phyloP scores from a whole-genome alignment of 176 grass and related monocot genomes.

The Aegilops tauschii region DNA sequence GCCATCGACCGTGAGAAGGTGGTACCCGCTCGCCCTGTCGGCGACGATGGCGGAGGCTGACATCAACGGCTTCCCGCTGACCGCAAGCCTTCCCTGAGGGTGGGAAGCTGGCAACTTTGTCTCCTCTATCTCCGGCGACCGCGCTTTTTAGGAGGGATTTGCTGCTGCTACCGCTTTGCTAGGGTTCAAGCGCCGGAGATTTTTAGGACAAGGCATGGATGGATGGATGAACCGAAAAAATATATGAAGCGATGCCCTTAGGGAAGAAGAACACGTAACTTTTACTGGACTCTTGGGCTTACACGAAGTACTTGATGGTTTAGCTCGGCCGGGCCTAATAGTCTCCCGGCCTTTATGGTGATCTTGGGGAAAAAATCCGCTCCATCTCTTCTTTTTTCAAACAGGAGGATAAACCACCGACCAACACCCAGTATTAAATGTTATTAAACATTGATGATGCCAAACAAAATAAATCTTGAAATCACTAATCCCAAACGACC shows the following conservation, averaged over 20 bases:
- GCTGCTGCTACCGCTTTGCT: not conserved
- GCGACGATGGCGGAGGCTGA: not conserved
- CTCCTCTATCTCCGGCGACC: not conserved
- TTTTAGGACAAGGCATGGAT: not conserved
- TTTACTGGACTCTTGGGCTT: not conserved
- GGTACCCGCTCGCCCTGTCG: not conserved
- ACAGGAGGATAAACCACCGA: too few relatives aligned
- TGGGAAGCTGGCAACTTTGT: not conserved
- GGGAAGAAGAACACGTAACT: not conserved
- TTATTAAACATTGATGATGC: too few relatives aligned
- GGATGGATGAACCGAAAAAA: not conserved
- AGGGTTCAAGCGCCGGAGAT: not conserved
- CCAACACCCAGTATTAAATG: too few relatives aligned
- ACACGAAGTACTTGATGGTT: not conserved
- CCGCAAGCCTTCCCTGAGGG: not conserved
- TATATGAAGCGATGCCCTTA: too few relatives aligned
- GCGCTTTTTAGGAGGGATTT: not conserved
- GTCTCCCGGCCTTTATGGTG: too few relatives aligned
- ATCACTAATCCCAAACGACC: too few relatives aligned
- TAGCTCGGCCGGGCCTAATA: not conserved
- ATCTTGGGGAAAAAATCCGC: too few relatives aligned
- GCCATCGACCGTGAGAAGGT: slow-evolving; percentile 1
- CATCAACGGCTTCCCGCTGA: not conserved
- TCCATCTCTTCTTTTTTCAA: too few relatives aligned
- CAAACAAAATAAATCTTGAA: too few relatives aligned